These are phyloP conservation scores for Gentiana macrophylla DNA, from an alignment of 257 asterid species.

Conservation along the genomic window DNA sequence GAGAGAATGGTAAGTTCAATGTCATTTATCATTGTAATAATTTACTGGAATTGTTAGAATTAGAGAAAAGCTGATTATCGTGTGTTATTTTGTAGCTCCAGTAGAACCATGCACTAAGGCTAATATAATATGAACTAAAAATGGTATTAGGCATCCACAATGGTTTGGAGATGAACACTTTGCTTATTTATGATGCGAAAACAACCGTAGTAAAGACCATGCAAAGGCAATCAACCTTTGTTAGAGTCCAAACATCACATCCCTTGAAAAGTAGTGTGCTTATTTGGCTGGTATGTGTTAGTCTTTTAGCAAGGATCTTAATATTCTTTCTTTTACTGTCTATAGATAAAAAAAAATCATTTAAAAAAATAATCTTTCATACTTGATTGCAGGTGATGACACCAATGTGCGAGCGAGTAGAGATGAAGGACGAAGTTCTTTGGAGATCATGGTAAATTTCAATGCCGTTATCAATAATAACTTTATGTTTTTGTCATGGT, in stretches of 20 bases:
- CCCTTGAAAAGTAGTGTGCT: conserved; percentile 50
- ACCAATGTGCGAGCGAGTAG: too few species aligned
- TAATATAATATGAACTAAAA: neutral
- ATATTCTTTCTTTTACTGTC: neutral
- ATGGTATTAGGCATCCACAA: too few species aligned
- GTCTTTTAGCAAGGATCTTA: neutral
- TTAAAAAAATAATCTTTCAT: neutral
- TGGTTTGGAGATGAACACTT: neutral
- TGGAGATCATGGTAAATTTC: too few species aligned
- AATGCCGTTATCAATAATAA: too few species aligned
- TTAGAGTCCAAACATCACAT: conserved; percentile 67
- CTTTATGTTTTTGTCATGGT: too few species aligned
- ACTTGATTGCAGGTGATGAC: neutral
- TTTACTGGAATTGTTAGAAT: too few species aligned
- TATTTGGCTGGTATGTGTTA: conserved; percentile 71
- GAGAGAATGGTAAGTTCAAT: too few species aligned
- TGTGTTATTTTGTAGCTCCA: too few species aligned
- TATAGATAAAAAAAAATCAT: neutral
- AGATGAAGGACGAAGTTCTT: too few species aligned
- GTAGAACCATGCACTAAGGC: neutral
- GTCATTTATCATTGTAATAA: too few species aligned
- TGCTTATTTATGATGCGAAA: conserved; percentile 24
- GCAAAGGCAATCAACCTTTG: conserved; percentile 76
- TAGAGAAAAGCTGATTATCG: too few species aligned
- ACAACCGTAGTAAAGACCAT: conserved; percentile 60